Conservation (phyloP, 1,139 yeast genomes). For the Pichia sp. region DNA sequence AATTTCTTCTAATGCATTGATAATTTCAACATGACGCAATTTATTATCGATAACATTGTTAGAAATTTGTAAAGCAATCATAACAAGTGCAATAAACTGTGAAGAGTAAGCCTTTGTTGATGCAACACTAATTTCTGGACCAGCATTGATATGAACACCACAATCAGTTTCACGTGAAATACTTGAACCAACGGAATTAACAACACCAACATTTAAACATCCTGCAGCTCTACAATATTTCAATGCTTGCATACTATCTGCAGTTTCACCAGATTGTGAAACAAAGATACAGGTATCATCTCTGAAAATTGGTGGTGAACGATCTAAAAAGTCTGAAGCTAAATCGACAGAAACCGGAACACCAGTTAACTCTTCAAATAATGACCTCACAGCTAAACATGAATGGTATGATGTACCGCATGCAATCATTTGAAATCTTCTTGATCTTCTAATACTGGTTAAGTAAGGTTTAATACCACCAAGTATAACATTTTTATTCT, state of each 20-base stretch:
- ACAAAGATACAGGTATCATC: slow-evolving; percentile 98
- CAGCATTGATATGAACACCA: slow-evolving; percentile 99
- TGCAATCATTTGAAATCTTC: slow-evolving; percentile 96
- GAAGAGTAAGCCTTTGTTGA: slow-evolving; percentile 99
- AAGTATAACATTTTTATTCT: slow-evolving; percentile 64
- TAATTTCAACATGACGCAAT: slow-evolving; percentile 76
- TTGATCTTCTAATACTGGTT: slow-evolving; percentile 86
- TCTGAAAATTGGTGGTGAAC: slow-evolving; percentile 93
- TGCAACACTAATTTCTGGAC: slow-evolving; percentile 99
- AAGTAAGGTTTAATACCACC: slow-evolving; percentile 89
- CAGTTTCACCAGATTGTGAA: slow-evolving; percentile 98
- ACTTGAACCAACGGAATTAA: slow-evolving; percentile 91
- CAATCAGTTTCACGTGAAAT: slow-evolving; percentile 97
- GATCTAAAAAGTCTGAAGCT: slow-evolving; percentile 95
- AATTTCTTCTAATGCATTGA: slow-evolving; percentile 75
- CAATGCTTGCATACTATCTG: slow-evolving; percentile 94
- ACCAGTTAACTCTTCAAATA: slow-evolving; percentile 94
- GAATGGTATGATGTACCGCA: slow-evolving; percentile 99
- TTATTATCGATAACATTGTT: slow-evolving; percentile 80
- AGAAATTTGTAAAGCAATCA: slow-evolving; percentile 91
- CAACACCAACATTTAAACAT: slow-evolving; percentile 95
- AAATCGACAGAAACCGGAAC: slow-evolving; percentile 94
- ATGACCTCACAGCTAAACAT: slow-evolving; percentile 92
- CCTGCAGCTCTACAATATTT: slow-evolving; percentile 97
- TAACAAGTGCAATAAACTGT: slow-evolving; percentile 92